Percentiles rank a stretch among this genome's conserved stretches.
phyloP scores from a whole-genome alignment of 1,284 basidiomycete species.

The Trichosporon sp. region DNA sequence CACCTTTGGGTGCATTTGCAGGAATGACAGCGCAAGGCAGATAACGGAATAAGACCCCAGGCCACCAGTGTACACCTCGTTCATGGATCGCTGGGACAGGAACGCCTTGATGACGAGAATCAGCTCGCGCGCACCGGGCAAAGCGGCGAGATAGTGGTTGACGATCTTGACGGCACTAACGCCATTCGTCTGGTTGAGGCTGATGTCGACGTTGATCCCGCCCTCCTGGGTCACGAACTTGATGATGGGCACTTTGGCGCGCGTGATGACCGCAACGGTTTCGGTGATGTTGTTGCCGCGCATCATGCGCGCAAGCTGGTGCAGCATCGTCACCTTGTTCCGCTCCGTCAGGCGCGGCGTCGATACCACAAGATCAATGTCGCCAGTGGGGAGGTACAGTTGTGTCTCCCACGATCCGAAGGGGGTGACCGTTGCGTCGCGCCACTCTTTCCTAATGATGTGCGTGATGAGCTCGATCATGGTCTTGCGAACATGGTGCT shows the following conservation, averaged over 20 bases:
- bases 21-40: slow-evolving; percentile 83
- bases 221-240: slow-evolving; percentile 77
- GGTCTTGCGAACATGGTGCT: slow-evolving; percentile 76
- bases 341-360: slow-evolving; percentile 40
- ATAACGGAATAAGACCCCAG: slow-evolving; percentile 92
- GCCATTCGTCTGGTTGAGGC: slow-evolving; percentile 81
- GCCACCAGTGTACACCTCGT: slow-evolving; percentile 94
- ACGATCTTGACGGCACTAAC: slow-evolving; percentile 74
- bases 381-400: slow-evolving; percentile 83
- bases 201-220: slow-evolving; percentile 76
- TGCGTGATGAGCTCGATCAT: slow-evolving; percentile 68
- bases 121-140: slow-evolving; percentile 71
- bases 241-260: slow-evolving; percentile 87
- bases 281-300: slow-evolving; percentile 51
- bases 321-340: slow-evolving; percentile 44
- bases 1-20: slow-evolving; percentile 96
- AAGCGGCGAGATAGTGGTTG: slow-evolving; percentile 67
- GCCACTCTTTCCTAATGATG: slow-evolving; percentile 62
- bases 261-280: slow-evolving; percentile 73
- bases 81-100: slow-evolving; percentile 87
- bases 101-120: slow-evolving; percentile 86
- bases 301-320: slow-evolving; percentile 48
- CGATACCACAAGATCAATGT: slow-evolving; percentile 57
- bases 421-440: slow-evolving; percentile 73
- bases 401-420: slow-evolving; percentile 95